phyloP scores from a whole-genome alignment of 2,329 filamentous ascomycete genomes.

The Clarireedia paspali region DNA sequence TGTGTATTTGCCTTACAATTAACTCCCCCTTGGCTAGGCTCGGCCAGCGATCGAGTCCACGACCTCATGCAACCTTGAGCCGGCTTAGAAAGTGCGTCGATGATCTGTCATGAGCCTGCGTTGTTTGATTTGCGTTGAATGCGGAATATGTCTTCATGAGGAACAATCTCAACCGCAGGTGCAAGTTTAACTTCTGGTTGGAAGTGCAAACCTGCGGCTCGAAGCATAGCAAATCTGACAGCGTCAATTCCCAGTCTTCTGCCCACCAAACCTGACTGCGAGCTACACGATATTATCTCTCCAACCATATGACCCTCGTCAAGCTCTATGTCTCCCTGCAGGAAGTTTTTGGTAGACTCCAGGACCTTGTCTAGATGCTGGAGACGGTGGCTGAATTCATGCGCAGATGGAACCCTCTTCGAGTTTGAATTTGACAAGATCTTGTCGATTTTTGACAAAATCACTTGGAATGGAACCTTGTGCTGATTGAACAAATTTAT shows the following conservation, averaged over 20 bases:
- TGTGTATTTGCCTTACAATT: too few relatives aligned
- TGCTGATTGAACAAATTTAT: constrained; percentile 46
- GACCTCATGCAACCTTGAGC: too few relatives aligned
- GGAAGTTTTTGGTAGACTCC: constrained; percentile 31
- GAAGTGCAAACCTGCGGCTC: constrained; percentile 49
- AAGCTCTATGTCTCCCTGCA: constrained; percentile 35
- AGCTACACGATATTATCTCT: constrained; percentile 53
- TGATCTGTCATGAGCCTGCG: constrained; percentile 12
- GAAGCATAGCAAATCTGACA: constrained; percentile 55
- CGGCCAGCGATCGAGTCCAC: too few relatives aligned
- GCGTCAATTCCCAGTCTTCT: constrained; percentile 51
- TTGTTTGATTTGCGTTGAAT: background rate
- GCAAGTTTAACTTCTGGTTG: constrained; percentile 33
- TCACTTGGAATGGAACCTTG: constrained; percentile 55
- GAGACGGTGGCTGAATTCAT: constrained; percentile 29
- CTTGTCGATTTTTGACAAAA: constrained; percentile 60
- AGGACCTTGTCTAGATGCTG: constrained; percentile 33
- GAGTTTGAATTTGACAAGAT: constrained; percentile 32
- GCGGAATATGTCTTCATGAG: constrained; percentile 23
- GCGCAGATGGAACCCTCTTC: constrained; percentile 27
- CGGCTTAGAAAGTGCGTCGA: too few relatives aligned
- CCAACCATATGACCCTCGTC: constrained; percentile 39
- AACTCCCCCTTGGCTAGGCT: too few relatives aligned
- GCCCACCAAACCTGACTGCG: constrained; percentile 39
- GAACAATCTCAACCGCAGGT: constrained; percentile 25